A percentile compares a stretch with the other conserved stretches of the same genome.
Conservation (phyloP, 805 yeast genomes). For the Metschnikowia proteae region DNA sequence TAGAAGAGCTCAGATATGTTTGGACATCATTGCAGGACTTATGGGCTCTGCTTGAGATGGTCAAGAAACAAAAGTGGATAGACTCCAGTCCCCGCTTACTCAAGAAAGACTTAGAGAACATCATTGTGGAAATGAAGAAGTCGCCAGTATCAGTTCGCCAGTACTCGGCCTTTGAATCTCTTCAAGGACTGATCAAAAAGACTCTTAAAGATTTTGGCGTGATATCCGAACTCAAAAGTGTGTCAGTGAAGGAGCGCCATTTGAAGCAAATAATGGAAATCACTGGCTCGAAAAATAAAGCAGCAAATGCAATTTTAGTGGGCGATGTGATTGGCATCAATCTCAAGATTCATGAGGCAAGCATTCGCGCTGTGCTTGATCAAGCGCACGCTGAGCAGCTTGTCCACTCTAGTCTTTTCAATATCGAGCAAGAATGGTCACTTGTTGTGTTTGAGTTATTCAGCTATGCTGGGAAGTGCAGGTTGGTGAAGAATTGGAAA, state of each 20-base stretch:
- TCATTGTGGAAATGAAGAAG: slow-evolving; percentile 42
- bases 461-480: slow-evolving; percentile 47
- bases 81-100: slow-evolving; percentile 43
- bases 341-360: slow-evolving; percentile 40
- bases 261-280: slow-evolving; percentile 50
- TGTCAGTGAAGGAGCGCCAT: slow-evolving; percentile 60
- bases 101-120: slow-evolving; percentile 47
- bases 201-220: slow-evolving; percentile 36
- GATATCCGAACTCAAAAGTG: slow-evolving; percentile 49
- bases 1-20: slow-evolving; percentile 53
- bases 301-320: slow-evolving; percentile 35
- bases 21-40: slow-evolving; percentile 60
- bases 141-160: slow-evolving; percentile 60
- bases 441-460: slow-evolving; percentile 48
- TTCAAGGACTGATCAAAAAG: slow-evolving; percentile 45
- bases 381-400: slow-evolving; percentile 72
- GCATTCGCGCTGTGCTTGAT: slow-evolving; percentile 47
- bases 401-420: slow-evolving; percentile 53
- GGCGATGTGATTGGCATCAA: slow-evolving; percentile 63
- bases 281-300: slow-evolving; percentile 23
- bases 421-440: slow-evolving; percentile 57
- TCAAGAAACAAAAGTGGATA: slow-evolving; percentile 48
- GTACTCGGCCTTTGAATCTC: slow-evolving; percentile 62
- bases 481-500: slow-evolving; percentile 69
- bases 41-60: slow-evolving; percentile 42